phyloP scores from a whole-genome alignment of 805 yeast genomes.

The Saccharomycopsis microspora region DNA sequence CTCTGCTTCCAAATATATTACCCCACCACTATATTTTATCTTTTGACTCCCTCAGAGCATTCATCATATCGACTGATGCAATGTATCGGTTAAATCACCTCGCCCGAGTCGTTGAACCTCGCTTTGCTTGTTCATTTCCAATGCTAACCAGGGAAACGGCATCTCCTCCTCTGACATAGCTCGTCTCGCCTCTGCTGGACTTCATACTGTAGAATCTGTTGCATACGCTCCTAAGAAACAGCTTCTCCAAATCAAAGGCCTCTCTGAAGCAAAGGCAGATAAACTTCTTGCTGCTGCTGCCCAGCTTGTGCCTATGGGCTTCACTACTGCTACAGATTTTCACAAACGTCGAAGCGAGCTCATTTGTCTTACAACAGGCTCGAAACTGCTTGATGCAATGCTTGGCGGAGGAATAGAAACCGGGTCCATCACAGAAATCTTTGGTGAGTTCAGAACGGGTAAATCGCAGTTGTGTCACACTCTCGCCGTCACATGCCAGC shows the following conservation, averaged over 20 bases:
- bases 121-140: too few relatives aligned
- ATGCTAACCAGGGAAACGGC: slow-evolving; percentile 54
- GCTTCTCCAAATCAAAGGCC: slow-evolving; percentile 72
- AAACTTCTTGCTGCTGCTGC: slow-evolving; percentile 73
- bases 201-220: slow-evolving; percentile 81
- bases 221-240: slow-evolving; percentile 80
- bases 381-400: slow-evolving; percentile 84
- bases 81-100: too few relatives aligned
- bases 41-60: too few relatives aligned
- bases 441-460: slow-evolving; percentile 97
- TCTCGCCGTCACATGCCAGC: slow-evolving; percentile 89
- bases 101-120: too few relatives aligned
- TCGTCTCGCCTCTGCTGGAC: slow-evolving; percentile 74
- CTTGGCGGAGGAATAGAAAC: slow-evolving; percentile 97
- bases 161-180: slow-evolving; percentile 68
- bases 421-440: slow-evolving; percentile 91
- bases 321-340: slow-evolving; percentile 92
- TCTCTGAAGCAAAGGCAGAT: slow-evolving; percentile 92
- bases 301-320: slow-evolving; percentile 86
- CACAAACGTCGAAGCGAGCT: slow-evolving; percentile 83
- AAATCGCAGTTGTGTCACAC: slow-evolving; percentile 96
- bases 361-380: slow-evolving; percentile 90
- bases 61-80: too few relatives aligned
- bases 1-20: too few relatives aligned
- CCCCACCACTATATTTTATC: too few relatives aligned